Percentiles rank a stretch among this genome's conserved stretches.
Conservation (phyloP, 371 early-diverging fungal genomes). For the Mortierella sp. region DNA sequence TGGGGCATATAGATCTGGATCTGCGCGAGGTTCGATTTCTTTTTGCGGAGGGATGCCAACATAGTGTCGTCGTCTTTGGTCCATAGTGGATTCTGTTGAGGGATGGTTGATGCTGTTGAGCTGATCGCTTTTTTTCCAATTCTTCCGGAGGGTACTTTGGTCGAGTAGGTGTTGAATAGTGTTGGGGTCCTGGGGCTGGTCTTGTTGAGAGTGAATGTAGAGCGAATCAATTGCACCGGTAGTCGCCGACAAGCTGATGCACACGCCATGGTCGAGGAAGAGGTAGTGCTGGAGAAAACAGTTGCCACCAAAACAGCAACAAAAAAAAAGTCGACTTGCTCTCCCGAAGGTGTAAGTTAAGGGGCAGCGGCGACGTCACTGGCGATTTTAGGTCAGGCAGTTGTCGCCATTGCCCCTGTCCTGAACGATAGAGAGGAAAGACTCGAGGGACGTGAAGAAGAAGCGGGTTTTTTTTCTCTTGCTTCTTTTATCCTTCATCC, state of each 20-base stretch:
- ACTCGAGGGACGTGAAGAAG: neutral
- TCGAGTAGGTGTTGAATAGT: too few species aligned
- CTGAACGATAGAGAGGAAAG: neutral
- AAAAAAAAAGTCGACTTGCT: too few species aligned
- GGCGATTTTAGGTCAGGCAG: neutral
- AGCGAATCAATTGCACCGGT: neutral
- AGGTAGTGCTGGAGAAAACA: neutral
- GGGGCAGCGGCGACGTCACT: conserved; percentile 7
- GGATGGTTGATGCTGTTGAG: too few species aligned
- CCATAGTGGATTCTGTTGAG: neutral
- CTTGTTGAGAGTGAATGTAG: neutral
- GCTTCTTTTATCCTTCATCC: neutral
- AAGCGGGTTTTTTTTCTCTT: conserved; percentile 18
- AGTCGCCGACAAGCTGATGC: neutral
- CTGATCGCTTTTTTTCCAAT: too few species aligned
- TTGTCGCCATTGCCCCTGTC: neutral
- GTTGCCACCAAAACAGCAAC: conserved; percentile 6
- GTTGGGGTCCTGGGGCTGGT: too few species aligned
- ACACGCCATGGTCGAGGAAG: neutral
- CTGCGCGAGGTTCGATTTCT: conserved; percentile 4
- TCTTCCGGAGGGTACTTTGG: too few species aligned
- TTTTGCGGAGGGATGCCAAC: conserved; percentile 18
- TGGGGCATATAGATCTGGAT: conserved; percentile 37
- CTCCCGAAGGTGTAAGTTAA: neutral
- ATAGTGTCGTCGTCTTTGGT: conserved; percentile 25